Evolutionary conservation across 306 rosid species (phyloP).

Genomic region (Medicago truncatula): MtrunA17r5.0-ANR NC_053049.1:37362001-37362500

Average conservation of each 20-base stretch:
- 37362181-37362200: background rate
- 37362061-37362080: background rate
- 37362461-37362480: no score
- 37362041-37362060: background rate
- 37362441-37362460: no score
- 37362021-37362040: constrained; percentile 5
- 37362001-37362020: constrained; percentile 11
- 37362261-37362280: background rate
- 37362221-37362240: background rate
- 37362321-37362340: background rate
- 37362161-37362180: background rate
- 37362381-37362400: no score
- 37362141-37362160: background rate
- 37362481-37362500: background rate
- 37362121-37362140: background rate
- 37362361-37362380: no score
- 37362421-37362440: no score
- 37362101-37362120: background rate
- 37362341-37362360: no score
- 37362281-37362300: background rate
- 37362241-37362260: background rate
- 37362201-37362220: background rate
- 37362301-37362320: background rate
- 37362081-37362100: background rate
- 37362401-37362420: no score